Base-by-base conservation (phyloP, 495 filamentous ascomycete species). In the Penicillium canescens region DNA sequence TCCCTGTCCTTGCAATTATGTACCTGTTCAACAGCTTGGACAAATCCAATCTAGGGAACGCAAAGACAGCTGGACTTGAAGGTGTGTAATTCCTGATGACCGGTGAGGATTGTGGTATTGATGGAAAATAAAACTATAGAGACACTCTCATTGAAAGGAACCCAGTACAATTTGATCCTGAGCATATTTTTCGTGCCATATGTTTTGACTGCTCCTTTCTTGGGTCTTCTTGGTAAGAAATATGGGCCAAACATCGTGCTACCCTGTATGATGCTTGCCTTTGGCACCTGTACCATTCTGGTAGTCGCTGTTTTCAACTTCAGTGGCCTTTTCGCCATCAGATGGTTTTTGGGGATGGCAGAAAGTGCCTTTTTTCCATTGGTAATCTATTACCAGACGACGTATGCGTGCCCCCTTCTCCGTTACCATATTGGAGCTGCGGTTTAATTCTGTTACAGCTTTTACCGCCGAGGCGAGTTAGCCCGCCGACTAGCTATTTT, bases 151-250 rank as follows among this genome's bases (percentile, higher is more conserved):
- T 78, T 88, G 62, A 66, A 74, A 28, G 59, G 67, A 4, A 79
- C 81, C 40, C 82, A 89, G 52, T 90, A 90, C 66, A 89, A 89
- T 60, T 78, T 82, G 14, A 77, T 89, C 13, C 68, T 89, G 28
- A 78, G 76, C 21, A 83, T 90, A 52, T 91, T 91, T 73, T 89
- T 86, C 68, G 73, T 90, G 12, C 87, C 87, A 8, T 90, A 86
- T 58, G 85, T 89, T 45, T 54, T 89, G 21, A 83, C 78, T 42
- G 85, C 82, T 3, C 85, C 83, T 3, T 79, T 79, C 1, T 50
- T 88, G 39, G 83, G 78, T 10, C 84, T 91, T 68, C 55, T 86
- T 3, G 84, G 82, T 24, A 88, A 89, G 70, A 86, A 80, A 55
- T 84, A 76, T 51, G 84, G 84, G 3, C 82, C 84, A 0, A 72